These are phyloP conservation scores for Aspergillus thermomutatus DNA, from an alignment of 2,329 filamentous ascomycete species.

Conservation along the genomic window DNA sequence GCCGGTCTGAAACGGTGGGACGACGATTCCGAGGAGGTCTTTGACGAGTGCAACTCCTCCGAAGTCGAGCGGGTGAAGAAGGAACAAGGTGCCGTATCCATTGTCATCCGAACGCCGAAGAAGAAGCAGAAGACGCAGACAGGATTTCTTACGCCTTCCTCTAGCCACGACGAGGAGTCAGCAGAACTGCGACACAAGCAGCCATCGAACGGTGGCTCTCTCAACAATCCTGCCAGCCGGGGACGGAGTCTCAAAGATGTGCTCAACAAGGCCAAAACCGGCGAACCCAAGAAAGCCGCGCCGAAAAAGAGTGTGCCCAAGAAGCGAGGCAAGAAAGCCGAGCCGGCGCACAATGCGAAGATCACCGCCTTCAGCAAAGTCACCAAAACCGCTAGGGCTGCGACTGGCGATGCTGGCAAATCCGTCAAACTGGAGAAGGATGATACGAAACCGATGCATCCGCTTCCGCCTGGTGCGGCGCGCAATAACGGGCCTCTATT, in stretches of 20 bases:
- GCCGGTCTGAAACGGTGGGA: slow-evolving; percentile 61
- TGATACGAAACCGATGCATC: slow-evolving; percentile 33
- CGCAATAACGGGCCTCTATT: slow-evolving; percentile 37
- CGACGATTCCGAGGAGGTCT: slow-evolving; percentile 42
- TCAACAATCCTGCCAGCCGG: slow-evolving; percentile 29
- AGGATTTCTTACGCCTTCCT: slow-evolving; percentile 42
- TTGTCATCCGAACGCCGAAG: slow-evolving; percentile 40
- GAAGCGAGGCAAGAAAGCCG: slow-evolving; percentile 22
- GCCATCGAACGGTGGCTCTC: slow-evolving; percentile 8
- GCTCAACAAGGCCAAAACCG: slow-evolving; percentile 18
- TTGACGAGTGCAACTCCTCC: slow-evolving; percentile 43
- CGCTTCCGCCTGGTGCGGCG: slow-evolving; percentile 31
- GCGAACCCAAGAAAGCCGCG: slow-evolving; percentile 16
- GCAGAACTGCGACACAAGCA: slow-evolving; percentile 21
- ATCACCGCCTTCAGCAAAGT: slow-evolving; percentile 34
- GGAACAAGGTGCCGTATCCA: slow-evolving; percentile 34
- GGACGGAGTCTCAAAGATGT: slow-evolving; percentile 26
- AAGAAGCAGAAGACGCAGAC: slow-evolving; percentile 33
- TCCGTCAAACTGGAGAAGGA: slow-evolving; percentile 23
- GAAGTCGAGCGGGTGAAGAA: slow-evolving; percentile 44
- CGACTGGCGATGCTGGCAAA: slow-evolving; percentile 18
- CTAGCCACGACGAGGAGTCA: slow-evolving; percentile 37
- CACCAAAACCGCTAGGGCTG: slow-evolving; percentile 27
- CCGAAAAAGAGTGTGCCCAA: slow-evolving; percentile 21
- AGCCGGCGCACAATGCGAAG: slow-evolving; percentile 22